Evolutionary conservation across 352 stramenopile genomes (phyloP), one percentile per base, ranked within the genome.

Genomic region (Pythium dissimile): DNA sequence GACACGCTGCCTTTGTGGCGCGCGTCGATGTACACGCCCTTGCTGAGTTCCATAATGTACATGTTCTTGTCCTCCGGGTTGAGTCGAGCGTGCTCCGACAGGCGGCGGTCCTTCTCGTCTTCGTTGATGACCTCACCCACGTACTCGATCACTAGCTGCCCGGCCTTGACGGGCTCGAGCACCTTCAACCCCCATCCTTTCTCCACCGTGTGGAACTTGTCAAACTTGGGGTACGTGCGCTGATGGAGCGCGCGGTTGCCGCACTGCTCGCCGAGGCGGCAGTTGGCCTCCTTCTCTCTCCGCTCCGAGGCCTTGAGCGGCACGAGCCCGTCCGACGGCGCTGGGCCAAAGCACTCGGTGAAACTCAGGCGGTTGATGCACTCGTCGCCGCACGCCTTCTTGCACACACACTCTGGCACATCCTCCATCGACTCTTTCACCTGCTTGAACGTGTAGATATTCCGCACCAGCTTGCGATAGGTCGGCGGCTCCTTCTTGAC

Each of bases 11-110:
- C 96, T 59, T 96, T 89, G 59, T 93, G 86, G 5, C 92, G 84
- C 20, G 95, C 96, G 71, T 99, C 96, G 37, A 99, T 97, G 73
- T 96, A 98, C 70, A 89, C 91, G 37, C 89, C 86, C 48, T 96
- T 91, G 26, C 76, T 84, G 12, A 98, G 71, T 57, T 92, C 77
- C 94, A 98, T 98, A 52, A 98, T 87, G 71, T 98, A 98, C 85
- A 97, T 98, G 67, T 98, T 98, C 54, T 94, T 96, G 75, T 98
- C 92, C 21, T 97, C 85, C 11, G 92, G 92, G 38, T 93, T 89
- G 27, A 92, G 84, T 27, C 75, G 75, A 7, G 84, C 76, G 68
- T 96, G 94, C 42, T 93, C 68, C 49, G 77, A 63, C 7, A 98
- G 67, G 24, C 94, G 86, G 3, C 83, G 71, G 41, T 97, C 77